phyloP scores from a whole-genome alignment of 257 asterid species.

The Capsicum chinense region DNA sequence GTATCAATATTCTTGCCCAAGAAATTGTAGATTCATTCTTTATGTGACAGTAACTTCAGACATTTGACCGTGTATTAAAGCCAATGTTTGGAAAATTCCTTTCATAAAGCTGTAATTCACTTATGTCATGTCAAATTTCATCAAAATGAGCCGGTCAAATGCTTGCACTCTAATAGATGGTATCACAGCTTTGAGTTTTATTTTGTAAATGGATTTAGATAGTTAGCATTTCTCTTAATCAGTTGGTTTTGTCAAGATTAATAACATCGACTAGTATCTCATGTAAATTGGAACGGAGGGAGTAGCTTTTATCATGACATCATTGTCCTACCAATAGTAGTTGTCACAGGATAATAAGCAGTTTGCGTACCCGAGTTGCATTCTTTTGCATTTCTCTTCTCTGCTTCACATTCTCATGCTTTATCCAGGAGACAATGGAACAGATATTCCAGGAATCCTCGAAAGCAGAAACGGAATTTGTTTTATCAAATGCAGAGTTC shows the following conservation, averaged over 20 bases:
- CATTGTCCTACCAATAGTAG: not conserved
- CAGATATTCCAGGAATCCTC: not conserved
- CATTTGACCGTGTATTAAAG: not conserved
- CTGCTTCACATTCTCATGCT: conserved; percentile 6
- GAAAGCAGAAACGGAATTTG: not conserved
- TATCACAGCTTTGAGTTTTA: not conserved
- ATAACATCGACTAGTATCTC: not conserved
- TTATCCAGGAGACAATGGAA: not conserved
- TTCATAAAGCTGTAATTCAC: conserved; percentile 11
- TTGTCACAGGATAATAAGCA: not conserved
- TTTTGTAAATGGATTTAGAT: not conserved
- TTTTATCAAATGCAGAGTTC: not conserved
- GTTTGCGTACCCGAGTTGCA: not conserved
- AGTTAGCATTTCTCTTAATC: not conserved
- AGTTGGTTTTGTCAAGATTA: not conserved
- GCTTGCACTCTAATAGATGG: not conserved
- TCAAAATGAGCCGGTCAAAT: not conserved
- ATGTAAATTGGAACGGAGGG: not conserved
- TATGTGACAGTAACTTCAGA: not conserved
- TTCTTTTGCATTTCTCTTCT: not conserved
- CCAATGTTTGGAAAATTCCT: not conserved
- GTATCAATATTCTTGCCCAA: not conserved
- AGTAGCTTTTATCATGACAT: not conserved
- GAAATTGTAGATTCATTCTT: not conserved
- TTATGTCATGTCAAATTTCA: not conserved